Evolutionary conservation across 2,329 filamentous ascomycete species (phyloP), one percentile per base, ranked within the genome.

Genomic region (Talaromyces sp.): DNA sequence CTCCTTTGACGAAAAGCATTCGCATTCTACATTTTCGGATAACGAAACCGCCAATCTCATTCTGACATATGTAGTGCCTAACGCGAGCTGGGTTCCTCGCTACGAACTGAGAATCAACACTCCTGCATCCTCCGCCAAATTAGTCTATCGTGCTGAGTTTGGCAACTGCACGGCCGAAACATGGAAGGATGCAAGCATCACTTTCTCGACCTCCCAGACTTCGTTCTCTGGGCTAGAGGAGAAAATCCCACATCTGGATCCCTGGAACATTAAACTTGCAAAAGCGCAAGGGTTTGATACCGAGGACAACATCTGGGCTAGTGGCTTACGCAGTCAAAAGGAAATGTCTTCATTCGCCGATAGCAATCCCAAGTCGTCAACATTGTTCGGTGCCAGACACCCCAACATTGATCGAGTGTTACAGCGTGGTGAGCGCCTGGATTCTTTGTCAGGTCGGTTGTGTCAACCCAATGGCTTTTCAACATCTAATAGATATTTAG

Each of bases 101-200:
- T 89, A 89, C 69, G 85, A 89, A 65, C 72, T 88, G 43, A 80
- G 80, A 56, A 77, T 89, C n/a, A 84, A 79, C 13, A 86, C 86
- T 1, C 80, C 81, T 0, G 77, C 72, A 21, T 81, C 79, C 55
- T 80, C 80, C 0, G 85, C 79, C 1, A 73, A 73, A 4, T 76
- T 89, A 14, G 81, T 81, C 66, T 89, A 89, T 68, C 83, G 87
- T 58, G 86, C 86, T 1, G 80, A 83, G 64, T 81, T 88, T 57
- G 81, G 79, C 60, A 89, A 89, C 72, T 76, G 76, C 56, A 87
- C 85, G 0, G 85, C 83, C 0, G 86, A 89, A 73, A 84, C 81
- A 0, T 89, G 86, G 86, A 77, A 75, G 31, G 81, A 84, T 71
- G 82, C 84, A 69, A 83, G 81, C 63, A 73, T 89, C 41, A 81